Base-by-base conservation (phyloP, 805 yeast genomes). In the Hermanozyma aechmeae region DNA sequence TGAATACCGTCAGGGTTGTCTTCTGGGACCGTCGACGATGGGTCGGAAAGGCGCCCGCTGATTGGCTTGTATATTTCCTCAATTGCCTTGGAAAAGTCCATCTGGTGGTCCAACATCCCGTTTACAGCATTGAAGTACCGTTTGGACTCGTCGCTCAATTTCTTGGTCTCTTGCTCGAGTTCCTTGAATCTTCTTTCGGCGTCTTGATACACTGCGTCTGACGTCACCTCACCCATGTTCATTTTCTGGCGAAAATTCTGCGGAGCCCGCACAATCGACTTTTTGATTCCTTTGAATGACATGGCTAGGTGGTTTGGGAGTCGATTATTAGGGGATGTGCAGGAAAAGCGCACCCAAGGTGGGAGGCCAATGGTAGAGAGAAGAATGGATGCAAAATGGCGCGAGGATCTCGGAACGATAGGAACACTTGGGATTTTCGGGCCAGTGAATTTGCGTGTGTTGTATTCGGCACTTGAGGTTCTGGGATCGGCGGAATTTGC, bases 121-220 rank as follows among this genome's bases (percentile, higher is more conserved):
- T 83, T 85, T 32, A 92, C 95, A 0, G 97, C 95, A 19, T 72
- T 70, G 45, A 83, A 86, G 58, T 92, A 92, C 51, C 95, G 73
- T 46, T 79, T 83, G 17, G 95, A 79, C 58, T 89, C 97, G 22
- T 81, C 85, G 44, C 86, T 80, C 35, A 92, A 66, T 50, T 84
- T 81, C 61, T 85, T 83, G 22, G 96, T 86, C 55, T 87, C 95
- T 12, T 61, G 53, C 56, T 92, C 98, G 45, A 92, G 66, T 50
- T 89, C 96, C 51, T 81, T 82, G 66, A 92, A 92, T 48, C 98
- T 73, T 55, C 96, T 75, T 57, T 92, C 98, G 5, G 98, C 97
- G 60, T 92, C 98, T 16, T 70, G 71, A 55, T 86, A 92, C 10
- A 92, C 96, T 0, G 95, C 74, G 50, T 92, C 98, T 27, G 40